These are phyloP conservation scores for Sisymbrium altissimum DNA, from an alignment of 345 rosid genomes.

Conservation along the genomic window DNA sequence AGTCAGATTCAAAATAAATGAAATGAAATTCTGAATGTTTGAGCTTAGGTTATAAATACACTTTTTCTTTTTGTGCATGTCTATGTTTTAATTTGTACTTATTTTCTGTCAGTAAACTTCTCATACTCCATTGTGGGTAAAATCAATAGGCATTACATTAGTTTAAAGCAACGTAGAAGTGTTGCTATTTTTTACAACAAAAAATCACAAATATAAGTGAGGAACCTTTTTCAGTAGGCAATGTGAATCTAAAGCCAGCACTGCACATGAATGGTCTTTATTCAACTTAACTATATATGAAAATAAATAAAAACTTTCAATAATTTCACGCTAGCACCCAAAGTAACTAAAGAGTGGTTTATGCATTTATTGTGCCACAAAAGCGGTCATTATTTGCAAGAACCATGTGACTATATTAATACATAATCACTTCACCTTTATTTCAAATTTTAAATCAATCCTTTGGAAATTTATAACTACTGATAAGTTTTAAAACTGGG, in stretches of 20 bases:
- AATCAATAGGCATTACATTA: neutral
- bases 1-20: neutral
- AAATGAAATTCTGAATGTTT: neutral
- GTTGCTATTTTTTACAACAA: neutral
- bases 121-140: neutral
- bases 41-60: neutral
- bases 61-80: neutral
- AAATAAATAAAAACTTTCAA: neutral
- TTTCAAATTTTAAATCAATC: slow-evolving; percentile 13
- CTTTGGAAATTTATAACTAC: neutral
- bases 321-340: slow-evolving; percentile 15
- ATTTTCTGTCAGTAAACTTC: no score
- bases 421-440: slow-evolving; percentile 16
- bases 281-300: neutral
- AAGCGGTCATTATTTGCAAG: slow-evolving; percentile 30
- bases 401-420: slow-evolving; percentile 32
- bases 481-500: neutral
- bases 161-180: neutral
- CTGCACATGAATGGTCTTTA: slow-evolving; percentile 20
- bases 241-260: slow-evolving; percentile 6
- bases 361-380: slow-evolving; percentile 25
- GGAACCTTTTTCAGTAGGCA: neutral
- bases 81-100: no score
- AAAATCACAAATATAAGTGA: neutral
- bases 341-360: slow-evolving; percentile 7